Base-by-base conservation (phyloP, 805 yeast genomes). In the Dipodascus albidus region DNA sequence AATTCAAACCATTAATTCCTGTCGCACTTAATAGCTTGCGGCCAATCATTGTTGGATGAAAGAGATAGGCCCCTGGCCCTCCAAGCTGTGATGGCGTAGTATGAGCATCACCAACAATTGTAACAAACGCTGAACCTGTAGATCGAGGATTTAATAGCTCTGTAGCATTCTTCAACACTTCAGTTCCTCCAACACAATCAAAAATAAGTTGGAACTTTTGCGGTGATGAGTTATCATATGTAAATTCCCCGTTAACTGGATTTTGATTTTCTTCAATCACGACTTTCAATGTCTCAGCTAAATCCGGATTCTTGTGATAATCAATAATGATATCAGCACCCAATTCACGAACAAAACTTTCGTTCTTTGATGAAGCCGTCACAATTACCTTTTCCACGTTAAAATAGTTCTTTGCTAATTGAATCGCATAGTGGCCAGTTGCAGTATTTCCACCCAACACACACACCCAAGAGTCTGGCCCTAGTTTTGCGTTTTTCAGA, bases 381-480 rank as follows among this genome's bases (percentile, higher is more conserved):
- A 78, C 81, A 2, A 78, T 82, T 21, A 87, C 77, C 11, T 74
- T 73, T 23, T 68, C 67, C 6, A 80, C 78, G 1, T 72, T 67
- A 53, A 71, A 71, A 49, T 67, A 63, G 42, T 74, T 64, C 64
- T 77, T 82, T 8, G 83, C 79, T 44, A 85, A 64, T 64, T 82
- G 86, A 35, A 79, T 69, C 2, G 75, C 71, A 55, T 71, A 74
- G 24, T 74, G 63, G 21, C 90, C 89, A 15, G 84, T 89, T 14
- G 82, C 68, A 1, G 95, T 81, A 6, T 85, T 82, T 23, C 85
- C 91, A 41, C 96, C 96, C 49, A 85, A 69, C 20, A 87, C 74
- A 50, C 85, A 70, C 2, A 84, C 77, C 54, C 73, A 76, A 3
- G 79, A 70, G 8, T 71, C 70, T 9, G 71, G 70, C 41, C 69